Evolutionary conservation across 1,284 basidiomycete genomes (phyloP).

Genomic region (Earliella scabrosa): DNA sequence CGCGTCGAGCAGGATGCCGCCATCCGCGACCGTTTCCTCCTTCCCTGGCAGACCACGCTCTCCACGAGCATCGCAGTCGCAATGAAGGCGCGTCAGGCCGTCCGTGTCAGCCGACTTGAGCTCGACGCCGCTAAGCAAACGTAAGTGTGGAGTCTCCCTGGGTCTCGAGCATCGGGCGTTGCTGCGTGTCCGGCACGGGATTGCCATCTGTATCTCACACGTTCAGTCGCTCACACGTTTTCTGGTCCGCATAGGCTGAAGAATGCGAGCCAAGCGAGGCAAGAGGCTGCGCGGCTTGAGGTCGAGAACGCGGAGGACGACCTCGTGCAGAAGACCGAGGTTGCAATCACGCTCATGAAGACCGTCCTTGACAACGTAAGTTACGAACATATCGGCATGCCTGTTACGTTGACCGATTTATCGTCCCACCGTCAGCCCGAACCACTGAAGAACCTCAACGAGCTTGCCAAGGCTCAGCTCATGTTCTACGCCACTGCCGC

Average conservation of each 20-base stretch:
- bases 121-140: slow-evolving; percentile 65
- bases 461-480: slow-evolving; percentile 92
- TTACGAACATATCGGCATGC: slow-evolving; percentile 34
- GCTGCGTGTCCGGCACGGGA: too few relatives aligned
- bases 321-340: slow-evolving; percentile 96
- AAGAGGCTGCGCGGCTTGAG: slow-evolving; percentile 88
- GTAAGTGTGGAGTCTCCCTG: slow-evolving; percentile 37
- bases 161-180: not conserved
- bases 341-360: slow-evolving; percentile 98
- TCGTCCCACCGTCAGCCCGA: slow-evolving; percentile 68
- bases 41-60: slow-evolving; percentile 92
- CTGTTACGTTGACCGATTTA: slow-evolving; percentile 1
- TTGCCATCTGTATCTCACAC: too few relatives aligned
- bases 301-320: slow-evolving; percentile 97
- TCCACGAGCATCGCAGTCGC: slow-evolving; percentile 83
- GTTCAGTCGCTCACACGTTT: not conserved
- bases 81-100: slow-evolving; percentile 90
- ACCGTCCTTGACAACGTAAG: slow-evolving; percentile 95
- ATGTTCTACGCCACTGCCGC: slow-evolving; percentile 86
- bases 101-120: slow-evolving; percentile 77
- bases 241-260: slow-evolving; percentile 61
- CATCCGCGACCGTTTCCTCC: slow-evolving; percentile 79
- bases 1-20: slow-evolving; percentile 82
- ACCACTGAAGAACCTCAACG: slow-evolving; percentile 91
- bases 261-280: slow-evolving; percentile 70